A percentile compares a stretch with the other conserved stretches of the same genome.
Conservation (phyloP, 108 stramenopile species). For the Cyclotella atomus region DNA sequence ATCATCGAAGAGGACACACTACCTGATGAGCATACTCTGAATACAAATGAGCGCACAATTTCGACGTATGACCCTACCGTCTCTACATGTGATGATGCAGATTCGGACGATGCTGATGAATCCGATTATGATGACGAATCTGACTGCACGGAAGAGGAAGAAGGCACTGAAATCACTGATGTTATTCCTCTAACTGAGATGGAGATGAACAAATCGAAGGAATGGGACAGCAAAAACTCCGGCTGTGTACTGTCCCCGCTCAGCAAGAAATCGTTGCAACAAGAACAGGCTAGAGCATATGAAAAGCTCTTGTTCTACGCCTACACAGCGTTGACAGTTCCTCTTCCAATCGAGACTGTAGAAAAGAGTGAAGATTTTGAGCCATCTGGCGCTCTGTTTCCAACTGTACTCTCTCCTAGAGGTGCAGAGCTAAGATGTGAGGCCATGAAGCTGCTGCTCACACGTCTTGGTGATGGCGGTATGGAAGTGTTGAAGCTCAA, state of each 20-base stretch:
- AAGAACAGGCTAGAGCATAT: constrained; percentile 34
- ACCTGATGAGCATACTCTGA: constrained; percentile 11
- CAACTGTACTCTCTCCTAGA: constrained; percentile 17
- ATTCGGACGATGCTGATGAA: not conserved
- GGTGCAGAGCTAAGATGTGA: constrained; percentile 23
- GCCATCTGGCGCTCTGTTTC: constrained; percentile 1
- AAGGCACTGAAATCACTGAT: constrained; percentile 9
- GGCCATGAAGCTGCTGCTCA: constrained; percentile 59
- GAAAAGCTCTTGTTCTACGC: constrained; percentile 42
- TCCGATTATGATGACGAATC: not conserved
- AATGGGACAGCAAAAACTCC: constrained; percentile 24
- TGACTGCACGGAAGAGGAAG: not conserved
- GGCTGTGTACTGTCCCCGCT: not conserved
- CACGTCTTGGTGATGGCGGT: constrained; percentile 52
- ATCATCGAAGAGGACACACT: constrained; percentile 9
- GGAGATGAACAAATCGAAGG: constrained; percentile 12
- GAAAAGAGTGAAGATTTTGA: constrained; percentile 31
- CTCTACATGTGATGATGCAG: constrained; percentile 5
- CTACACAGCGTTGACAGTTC: constrained; percentile 42
- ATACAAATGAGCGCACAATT: not conserved
- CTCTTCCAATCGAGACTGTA: constrained; percentile 21
- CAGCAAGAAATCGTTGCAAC: constrained; percentile 8
- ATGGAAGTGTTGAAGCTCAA: constrained; percentile 82
- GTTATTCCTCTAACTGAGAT: constrained; percentile 9
- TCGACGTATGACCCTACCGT: constrained; percentile 13